Percentiles rank a stretch among this genome's conserved stretches.
phyloP scores from a whole-genome alignment of 2,329 filamentous ascomycete genomes.

The Trichoderma breve region DNA sequence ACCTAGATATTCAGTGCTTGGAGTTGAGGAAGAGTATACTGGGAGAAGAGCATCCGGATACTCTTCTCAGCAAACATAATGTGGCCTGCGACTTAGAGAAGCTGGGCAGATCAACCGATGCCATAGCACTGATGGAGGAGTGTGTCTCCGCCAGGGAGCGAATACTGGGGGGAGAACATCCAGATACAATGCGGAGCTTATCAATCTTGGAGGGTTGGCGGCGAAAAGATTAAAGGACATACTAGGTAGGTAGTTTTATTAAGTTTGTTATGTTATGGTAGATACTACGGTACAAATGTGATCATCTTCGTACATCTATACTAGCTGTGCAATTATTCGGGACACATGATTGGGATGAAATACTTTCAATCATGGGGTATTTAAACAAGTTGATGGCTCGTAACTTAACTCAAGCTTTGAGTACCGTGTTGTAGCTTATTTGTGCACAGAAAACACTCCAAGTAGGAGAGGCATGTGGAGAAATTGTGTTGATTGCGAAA shows the following conservation, averaged over 20 bases:
- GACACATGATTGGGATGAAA: background rate
- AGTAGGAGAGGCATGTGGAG: background rate
- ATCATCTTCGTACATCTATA: background rate
- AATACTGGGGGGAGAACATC: background rate
- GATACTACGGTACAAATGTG: background rate
- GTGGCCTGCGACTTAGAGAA: too few species aligned
- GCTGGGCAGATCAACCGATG: background rate
- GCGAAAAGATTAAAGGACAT: too few species aligned
- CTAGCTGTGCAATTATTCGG: accelerated
- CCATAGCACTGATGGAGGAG: background rate
- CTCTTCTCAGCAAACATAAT: too few species aligned
- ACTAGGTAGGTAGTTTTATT: background rate
- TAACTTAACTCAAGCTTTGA: background rate
- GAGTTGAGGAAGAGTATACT: too few species aligned
- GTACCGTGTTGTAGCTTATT: background rate
- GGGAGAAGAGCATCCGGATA: too few species aligned
- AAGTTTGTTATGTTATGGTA: background rate
- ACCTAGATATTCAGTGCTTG: too few species aligned
- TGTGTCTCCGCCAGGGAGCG: background rate
- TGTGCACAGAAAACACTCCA: background rate
- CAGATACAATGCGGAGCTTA: background rate
- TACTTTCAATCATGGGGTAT: background rate
- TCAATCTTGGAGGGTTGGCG: background rate
- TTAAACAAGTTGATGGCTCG: background rate
- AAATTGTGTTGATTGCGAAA: accelerated